phyloP scores from a whole-genome alignment of 306 rosid genomes.

The Datisca glomerata region DNA sequence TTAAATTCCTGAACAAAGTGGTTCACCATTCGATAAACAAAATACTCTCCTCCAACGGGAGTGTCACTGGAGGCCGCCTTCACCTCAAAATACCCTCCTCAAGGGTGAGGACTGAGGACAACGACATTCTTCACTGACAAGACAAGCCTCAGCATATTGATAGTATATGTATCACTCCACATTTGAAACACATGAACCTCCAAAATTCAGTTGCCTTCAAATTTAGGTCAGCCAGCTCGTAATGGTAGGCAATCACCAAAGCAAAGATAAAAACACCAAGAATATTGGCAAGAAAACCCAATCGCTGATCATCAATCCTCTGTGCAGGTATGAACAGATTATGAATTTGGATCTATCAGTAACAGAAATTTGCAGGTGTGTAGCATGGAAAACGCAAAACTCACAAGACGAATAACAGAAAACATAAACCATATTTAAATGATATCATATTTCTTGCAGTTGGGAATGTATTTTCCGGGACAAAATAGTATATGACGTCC shows the following conservation, averaged over 20 bases:
- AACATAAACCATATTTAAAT: too few relatives aligned
- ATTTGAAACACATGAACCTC: too few relatives aligned
- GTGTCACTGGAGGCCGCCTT: slow-evolving; percentile 72
- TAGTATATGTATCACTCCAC: too few relatives aligned
- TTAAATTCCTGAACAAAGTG: slow-evolving; percentile 63
- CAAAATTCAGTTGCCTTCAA: too few relatives aligned
- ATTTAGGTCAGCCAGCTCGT: slow-evolving; percentile 85
- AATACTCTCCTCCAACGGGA: slow-evolving; percentile 63
- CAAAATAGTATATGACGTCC: too few relatives aligned
- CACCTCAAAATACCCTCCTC: slow-evolving; percentile 81
- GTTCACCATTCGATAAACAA: slow-evolving; percentile 51
- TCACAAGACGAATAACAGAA: too few relatives aligned
- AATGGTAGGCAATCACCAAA: slow-evolving; percentile 78
- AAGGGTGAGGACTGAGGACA: slow-evolving; percentile 47
- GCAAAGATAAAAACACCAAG: slow-evolving; percentile 77
- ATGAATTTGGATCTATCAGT: too few relatives aligned
- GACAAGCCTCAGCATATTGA: slow-evolving; percentile 52
- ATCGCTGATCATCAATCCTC: slow-evolving; percentile 83
- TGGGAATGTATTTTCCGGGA: too few relatives aligned
- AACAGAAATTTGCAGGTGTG: too few relatives aligned
- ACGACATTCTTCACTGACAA: slow-evolving; percentile 49
- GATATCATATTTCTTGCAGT: background rate
- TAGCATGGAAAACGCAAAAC: too few relatives aligned
- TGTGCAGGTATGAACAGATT: too few relatives aligned
- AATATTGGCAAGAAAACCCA: slow-evolving; percentile 91